Percentiles rank a stretch among this genome's conserved stretches.
These are phyloP conservation scores for Neurospora sp. DNA, from an alignment of 2,329 filamentous ascomycete genomes.

Conservation along the genomic window DNA sequence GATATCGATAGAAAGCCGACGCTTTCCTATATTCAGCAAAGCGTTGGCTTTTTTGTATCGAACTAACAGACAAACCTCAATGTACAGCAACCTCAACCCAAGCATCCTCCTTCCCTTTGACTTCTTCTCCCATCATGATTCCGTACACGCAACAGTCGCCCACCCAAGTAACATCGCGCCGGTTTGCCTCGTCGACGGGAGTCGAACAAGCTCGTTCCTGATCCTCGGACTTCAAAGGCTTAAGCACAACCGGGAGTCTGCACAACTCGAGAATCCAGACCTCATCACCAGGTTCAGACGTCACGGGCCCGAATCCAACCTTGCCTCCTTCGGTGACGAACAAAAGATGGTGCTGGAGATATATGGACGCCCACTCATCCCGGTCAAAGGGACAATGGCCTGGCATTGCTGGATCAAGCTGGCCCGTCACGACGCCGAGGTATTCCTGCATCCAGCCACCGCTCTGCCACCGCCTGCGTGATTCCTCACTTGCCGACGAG, in stretches of 20 bases:
- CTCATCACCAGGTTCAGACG: neutral
- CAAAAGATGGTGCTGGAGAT: neutral
- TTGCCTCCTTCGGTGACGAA: neutral
- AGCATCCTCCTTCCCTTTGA: neutral
- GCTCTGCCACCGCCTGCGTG: neutral
- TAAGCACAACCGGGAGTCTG: neutral
- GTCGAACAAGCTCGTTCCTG: neutral
- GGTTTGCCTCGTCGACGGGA: neutral
- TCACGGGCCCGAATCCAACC: neutral
- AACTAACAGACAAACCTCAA: neutral
- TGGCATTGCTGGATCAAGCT: neutral
- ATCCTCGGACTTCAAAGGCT: neutral
- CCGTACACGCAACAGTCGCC: neutral
- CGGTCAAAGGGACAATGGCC: neutral
- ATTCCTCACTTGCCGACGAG: neutral
- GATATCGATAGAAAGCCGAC: too few relatives aligned
- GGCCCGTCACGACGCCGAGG: neutral
- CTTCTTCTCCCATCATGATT: neutral
- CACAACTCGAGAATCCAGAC: neutral
- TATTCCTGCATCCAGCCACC: neutral
- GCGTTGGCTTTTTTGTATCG: too few relatives aligned
- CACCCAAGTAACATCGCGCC: neutral
- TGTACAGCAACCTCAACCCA: neutral
- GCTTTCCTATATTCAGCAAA: too few relatives aligned
- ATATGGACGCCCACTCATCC: neutral